These are phyloP conservation scores for Solanum sitiens DNA, from an alignment of 257 asterid genomes.

Conservation along the genomic window DNA sequence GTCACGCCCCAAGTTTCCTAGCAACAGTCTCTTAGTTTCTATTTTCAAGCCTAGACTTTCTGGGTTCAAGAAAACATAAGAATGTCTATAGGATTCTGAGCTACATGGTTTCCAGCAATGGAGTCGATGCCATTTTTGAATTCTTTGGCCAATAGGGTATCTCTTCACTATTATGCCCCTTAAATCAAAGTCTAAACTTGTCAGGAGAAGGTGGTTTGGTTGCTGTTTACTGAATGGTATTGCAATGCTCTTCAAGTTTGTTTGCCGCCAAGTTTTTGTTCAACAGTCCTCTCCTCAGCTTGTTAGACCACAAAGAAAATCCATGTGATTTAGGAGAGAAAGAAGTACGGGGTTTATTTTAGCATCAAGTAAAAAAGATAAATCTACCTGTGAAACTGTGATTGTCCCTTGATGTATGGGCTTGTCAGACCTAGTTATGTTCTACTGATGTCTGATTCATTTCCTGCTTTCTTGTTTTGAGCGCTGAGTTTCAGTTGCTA, in stretches of 20 bases:
- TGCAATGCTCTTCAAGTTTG: not conserved
- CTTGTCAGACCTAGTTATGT: not conserved
- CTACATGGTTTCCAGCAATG: not conserved
- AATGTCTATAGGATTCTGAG: not conserved
- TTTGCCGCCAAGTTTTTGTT: not conserved
- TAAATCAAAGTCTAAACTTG: not conserved
- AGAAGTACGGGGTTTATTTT: not conserved
- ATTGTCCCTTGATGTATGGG: not conserved
- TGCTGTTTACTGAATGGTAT: not conserved
- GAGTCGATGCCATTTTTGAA: not conserved
- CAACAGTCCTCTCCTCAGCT: not conserved
- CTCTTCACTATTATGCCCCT: not conserved
- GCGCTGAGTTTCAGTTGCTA: not conserved
- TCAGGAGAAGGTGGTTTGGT: not conserved
- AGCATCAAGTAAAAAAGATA: not conserved
- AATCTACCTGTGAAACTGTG: not conserved
- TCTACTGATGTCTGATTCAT: not conserved
- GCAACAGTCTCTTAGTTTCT: not conserved
- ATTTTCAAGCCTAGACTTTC: not conserved
- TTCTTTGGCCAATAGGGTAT: not conserved
- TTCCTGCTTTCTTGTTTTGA: not conserved
- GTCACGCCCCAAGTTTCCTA: not conserved
- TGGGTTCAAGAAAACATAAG: not conserved
- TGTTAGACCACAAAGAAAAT: not conserved
- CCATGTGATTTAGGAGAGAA: not conserved